Evolutionary conservation across 2,329 filamentous ascomycete species (phyloP).

Genomic region (Metarhizium robertsii): DNA sequence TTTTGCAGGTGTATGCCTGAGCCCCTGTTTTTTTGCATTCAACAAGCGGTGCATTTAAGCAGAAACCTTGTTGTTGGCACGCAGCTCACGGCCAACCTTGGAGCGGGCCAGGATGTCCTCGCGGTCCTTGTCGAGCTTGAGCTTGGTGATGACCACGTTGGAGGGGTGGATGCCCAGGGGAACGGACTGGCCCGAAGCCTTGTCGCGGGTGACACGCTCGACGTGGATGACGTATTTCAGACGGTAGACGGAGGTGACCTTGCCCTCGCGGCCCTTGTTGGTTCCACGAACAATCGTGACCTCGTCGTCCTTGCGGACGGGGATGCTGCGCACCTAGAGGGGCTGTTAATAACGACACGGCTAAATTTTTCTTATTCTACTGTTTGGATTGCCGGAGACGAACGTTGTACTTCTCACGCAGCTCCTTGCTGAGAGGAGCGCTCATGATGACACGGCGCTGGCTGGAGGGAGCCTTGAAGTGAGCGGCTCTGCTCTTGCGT

Average conservation of each 20-base stretch:
- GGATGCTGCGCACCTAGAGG: constrained; percentile 81
- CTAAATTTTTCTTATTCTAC: background rate
- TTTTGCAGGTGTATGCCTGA: constrained; percentile 7
- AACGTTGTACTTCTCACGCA: constrained; percentile 99
- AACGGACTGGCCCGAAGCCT: constrained; percentile 93
- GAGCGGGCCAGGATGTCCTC: constrained; percentile 82
- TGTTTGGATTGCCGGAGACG: constrained; percentile 21
- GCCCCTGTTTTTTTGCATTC: background rate
- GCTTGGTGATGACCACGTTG: constrained; percentile 97
- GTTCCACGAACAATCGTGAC: constrained; percentile 83
- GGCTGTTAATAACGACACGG: background rate
- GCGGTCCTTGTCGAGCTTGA: constrained; percentile 96
- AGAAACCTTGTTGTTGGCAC: constrained; percentile 61
- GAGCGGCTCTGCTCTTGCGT: constrained; percentile 98
- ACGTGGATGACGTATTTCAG: constrained; percentile 97
- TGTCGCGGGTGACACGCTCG: constrained; percentile 94
- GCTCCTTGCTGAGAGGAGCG: constrained; percentile 90
- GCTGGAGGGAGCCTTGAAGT: constrained; percentile 93
- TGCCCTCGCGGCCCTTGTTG: constrained; percentile 98
- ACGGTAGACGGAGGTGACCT: constrained; percentile 95
- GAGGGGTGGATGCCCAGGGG: constrained; percentile 90
- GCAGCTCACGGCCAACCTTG: constrained; percentile 68
- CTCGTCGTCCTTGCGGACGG: constrained; percentile 96
- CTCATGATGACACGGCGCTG: constrained; percentile 95
- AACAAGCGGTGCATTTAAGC: constrained; percentile 27